A percentile compares a stretch with the other conserved stretches of the same genome.
These are phyloP conservation scores for Chalciporus sp. DNA, from an alignment of 1,284 basidiomycete genomes.

Conservation along the genomic window DNA sequence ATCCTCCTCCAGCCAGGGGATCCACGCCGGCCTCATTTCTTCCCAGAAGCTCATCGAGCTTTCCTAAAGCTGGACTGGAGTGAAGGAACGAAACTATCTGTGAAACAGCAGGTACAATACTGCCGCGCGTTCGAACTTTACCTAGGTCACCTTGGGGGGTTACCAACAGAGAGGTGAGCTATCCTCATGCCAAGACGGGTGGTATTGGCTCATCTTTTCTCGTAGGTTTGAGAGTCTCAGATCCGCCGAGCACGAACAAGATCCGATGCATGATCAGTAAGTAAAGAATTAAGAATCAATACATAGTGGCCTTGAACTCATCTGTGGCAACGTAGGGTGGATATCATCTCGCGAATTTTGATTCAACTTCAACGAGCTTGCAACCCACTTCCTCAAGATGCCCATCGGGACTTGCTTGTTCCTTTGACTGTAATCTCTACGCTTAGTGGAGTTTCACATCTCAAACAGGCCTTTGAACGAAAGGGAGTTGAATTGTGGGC, in stretches of 20 bases:
- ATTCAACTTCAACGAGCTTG: background rate
- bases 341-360: background rate
- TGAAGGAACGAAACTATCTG: background rate
- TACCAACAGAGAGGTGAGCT: background rate
- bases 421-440: constrained; percentile 7
- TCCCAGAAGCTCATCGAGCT: constrained; percentile 4
- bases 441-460: background rate
- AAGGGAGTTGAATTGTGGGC: background rate
- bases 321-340: background rate
- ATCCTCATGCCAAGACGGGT: background rate
- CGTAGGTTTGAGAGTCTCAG: background rate
- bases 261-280: background rate
- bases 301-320: background rate
- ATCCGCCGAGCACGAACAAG: background rate
- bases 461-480: background rate
- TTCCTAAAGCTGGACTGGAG: constrained; percentile 1
- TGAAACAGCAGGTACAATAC: background rate
- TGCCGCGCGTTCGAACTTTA: constrained; percentile 45
- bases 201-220: background rate
- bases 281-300: background rate
- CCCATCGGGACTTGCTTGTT: constrained; percentile 2
- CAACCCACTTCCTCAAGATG: background rate
- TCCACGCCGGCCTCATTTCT: background rate
- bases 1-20: background rate
- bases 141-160: constrained; percentile 21